Percentiles rank a stretch among this genome's conserved stretches.
phyloP scores from a whole-genome alignment of 2,329 filamentous ascomycete genomes.

The Grosmannia penicillata region DNA sequence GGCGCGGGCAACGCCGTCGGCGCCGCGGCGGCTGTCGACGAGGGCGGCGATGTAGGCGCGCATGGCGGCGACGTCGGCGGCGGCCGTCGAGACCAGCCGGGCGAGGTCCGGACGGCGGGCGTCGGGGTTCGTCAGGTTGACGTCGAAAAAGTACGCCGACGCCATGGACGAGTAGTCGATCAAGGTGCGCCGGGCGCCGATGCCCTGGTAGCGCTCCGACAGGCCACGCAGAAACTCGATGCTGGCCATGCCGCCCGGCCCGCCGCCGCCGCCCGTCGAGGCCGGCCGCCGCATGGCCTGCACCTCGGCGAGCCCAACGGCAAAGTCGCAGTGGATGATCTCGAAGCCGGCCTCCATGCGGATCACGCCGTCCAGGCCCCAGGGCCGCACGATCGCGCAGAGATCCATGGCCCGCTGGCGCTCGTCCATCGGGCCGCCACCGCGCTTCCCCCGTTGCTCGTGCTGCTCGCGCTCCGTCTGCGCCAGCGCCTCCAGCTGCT shows the following conservation, averaged over 20 bases:
- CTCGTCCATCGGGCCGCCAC: background rate
- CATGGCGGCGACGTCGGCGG: background rate
- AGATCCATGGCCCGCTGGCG: constrained; percentile 1
- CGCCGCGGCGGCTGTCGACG: background rate
- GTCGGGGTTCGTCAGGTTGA: constrained; percentile 5
- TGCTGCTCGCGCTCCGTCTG: too few species aligned
- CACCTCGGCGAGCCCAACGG: constrained; percentile 2
- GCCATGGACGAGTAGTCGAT: constrained; percentile 3
- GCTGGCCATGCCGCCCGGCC: background rate
- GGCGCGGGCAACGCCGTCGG: too few species aligned
- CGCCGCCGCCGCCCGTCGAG: background rate
- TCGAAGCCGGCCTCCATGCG: constrained; percentile 5
- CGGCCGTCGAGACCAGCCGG: background rate
- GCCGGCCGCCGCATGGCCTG: background rate
- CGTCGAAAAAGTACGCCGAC: constrained; percentile 3
- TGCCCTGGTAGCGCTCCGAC: constrained; percentile 1
- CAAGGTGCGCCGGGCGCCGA: background rate
- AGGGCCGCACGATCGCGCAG: background rate
- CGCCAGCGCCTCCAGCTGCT: background rate
- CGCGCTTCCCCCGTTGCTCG: background rate
- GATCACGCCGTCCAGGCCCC: constrained; percentile 3
- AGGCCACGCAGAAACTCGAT: background rate
- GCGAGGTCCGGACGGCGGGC: background rate
- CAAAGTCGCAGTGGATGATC: constrained; percentile 5
- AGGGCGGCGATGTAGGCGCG: background rate